Base-by-base conservation (phyloP, 371 early-diverging fungal species). In the Apophysomyces variabilis region DNA sequence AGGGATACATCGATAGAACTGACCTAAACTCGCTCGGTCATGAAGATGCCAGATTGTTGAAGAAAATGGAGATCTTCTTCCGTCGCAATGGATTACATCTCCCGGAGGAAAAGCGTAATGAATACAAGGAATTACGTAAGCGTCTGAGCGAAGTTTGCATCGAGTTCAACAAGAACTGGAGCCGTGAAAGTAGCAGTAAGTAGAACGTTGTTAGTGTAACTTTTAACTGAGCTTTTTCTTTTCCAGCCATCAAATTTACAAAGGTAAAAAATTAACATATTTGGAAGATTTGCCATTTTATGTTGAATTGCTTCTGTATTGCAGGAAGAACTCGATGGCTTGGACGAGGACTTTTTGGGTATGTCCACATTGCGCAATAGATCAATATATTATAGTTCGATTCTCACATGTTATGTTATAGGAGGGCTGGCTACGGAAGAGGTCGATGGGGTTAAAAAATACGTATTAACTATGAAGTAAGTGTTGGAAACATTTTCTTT, bases 391-490 rank as follows among this genome's bases (percentile, higher is more conserved):
- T 3, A 14, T 7, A 41, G 13, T 36, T 58, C 16, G 41, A 21
- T 18, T 58, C 39, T 21, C 50, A 54, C 56, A 44, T 47, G 56
- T 61, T 50, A 47, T 38, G 37, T 57, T 63, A 6, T 58, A 76
- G 79, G 73, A 54, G 79, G 82, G 7, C 63, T 86, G 64, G 76
- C 78, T 38, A 83, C 76, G n/a, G 83, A 76, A 16, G 84, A 79
- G 38, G 83, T 76, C 14, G 87, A 91, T 65, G 91, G 89, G 12
- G 82, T 82, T 35, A 82, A 79, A 44, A 87, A 87, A 75, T 91
- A 80, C 57, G 69, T 84, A 36, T 82, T 93, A 36, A 91, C 93
- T 8, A 91, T 94, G 86, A 90, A 92, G 81, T 92, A 90, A 76
- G 76, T 59, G 3, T 35, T 5, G 62, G 8, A 41, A 13, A 36